Evolutionary conservation across 257 asterid species (phyloP), one percentile per base, ranked within the genome.

Genomic region (Plectranthus barbatus): DNA sequence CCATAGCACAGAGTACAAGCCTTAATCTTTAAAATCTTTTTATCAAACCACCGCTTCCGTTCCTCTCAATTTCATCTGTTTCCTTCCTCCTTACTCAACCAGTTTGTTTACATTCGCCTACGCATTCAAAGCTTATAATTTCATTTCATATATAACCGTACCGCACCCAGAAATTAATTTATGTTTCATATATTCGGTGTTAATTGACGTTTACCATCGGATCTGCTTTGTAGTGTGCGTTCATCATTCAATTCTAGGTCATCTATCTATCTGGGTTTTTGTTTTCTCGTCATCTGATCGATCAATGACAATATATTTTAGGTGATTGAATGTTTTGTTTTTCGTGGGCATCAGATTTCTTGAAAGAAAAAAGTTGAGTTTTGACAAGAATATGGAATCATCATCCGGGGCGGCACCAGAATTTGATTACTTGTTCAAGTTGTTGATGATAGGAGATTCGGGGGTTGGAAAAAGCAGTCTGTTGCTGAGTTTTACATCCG

Each of bases 401-500:
- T 70, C 83, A 12, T 70, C 79, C 11, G 74, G 79, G 29, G 45
- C 80, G 31, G 76, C 65, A 56, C 70, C 81, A 5, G 86, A 81
- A 64, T 81, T 78, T 49, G 87, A 81, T 72, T 86, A 73, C 67
- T 45, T 81, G 80, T 81, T 81, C 60, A 81, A 81, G 84, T 23
- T 81, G 76, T 58, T 81, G 63, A 57, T 81, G 82, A 78, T 91
- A 13, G 96, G 96, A 17, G 96, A 91, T 79, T 91, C 98, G 46
- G 98, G 98, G 47, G 98, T 91, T 62, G 98, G 98, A 33, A 91
- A 91, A 69, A 91, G 97, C 34, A 85, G 75, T 57, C 86, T 91
- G 50, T 73, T 91, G 83, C 96, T 91, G 61, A 84, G 97, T 73
- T 91, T 91, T 72, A 91, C 96, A 45, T 80, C 94, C 56, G 90